Evolutionary conservation across 306 rosid genomes (phyloP), one percentile per base, ranked within the genome.

Genomic region (Begonia masoniana): DNA sequence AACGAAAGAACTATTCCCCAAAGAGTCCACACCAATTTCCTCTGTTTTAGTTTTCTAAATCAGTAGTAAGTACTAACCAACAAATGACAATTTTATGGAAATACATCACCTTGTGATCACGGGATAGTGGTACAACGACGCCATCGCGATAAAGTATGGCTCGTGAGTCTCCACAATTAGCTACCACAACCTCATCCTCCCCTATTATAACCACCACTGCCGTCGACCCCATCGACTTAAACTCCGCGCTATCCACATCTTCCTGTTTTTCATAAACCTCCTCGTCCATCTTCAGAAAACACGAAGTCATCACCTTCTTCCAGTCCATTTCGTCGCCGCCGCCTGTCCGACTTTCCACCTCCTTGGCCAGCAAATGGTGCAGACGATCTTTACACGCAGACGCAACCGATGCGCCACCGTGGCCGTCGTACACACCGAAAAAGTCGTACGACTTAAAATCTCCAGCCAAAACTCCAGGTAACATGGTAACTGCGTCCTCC

Each of bases 391-490:
- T 76, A 57, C 93, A 86, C 7, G 79, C 76, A 23, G 69, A 62
- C 4, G 95, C 82, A 62, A 82, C 91, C 13, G 15, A 6, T 10
- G 64, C 52, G 7, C 82, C 82, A 0, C 81, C 85, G 41, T 86
- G 93, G 0, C 85, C 95, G 11, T 86, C 93, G 17, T 75, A 82
- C 49, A 82, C 83, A 0, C 74, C 82, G 11, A 77, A 86, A 57
- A 80, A 77, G 11, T 77, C 62, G 41, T 75, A 72, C 1, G 41
- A 14, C 13, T 49, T 31, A 3, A 56, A 10, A 21, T 59, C 23
- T 10, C 45, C 62, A 49, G 23, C 61, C 50, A 58, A 10, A 17
- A 64, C 56, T 15, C 56, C 43, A 0, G 70, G 75, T 23, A 67
- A 51, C 36, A 69, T 64, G 42, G 47, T 69, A 4, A 77, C 60